Evolutionary conservation across 768 basidiomycete species (phyloP).

Genomic region (Hydnum rufescens): DNA sequence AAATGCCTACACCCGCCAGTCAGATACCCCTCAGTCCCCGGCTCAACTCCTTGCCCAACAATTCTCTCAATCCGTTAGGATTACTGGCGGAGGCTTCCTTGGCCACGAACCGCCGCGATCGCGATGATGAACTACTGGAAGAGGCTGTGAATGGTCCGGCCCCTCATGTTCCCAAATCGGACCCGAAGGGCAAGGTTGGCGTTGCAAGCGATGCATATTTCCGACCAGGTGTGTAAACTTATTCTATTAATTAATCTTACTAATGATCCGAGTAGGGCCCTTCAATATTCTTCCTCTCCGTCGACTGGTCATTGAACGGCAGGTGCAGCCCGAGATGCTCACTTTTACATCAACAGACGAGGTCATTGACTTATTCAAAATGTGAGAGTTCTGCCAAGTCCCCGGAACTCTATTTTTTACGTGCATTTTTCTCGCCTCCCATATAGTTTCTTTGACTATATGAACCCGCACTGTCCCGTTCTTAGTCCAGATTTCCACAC

Average conservation of each 20-base stretch:
- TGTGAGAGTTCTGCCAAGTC: conserved; percentile 28
- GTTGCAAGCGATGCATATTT: conserved; percentile 81
- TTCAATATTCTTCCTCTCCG: conserved; percentile 77
- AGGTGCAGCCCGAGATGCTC: conserved; percentile 85
- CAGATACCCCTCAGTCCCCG: conserved; percentile 31
- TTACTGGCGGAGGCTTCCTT: conserved; percentile 73
- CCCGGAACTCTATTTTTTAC: conserved; percentile 10
- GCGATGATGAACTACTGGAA: neutral
- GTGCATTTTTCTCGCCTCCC: neutral
- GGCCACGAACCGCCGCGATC: neutral
- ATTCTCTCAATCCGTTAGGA: conserved; percentile 79
- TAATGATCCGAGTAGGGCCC: conserved; percentile 10
- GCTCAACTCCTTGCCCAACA: conserved; percentile 80
- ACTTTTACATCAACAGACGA: conserved; percentile 75
- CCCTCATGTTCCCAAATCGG: neutral
- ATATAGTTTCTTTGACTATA: neutral
- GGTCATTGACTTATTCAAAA: conserved; percentile 77
- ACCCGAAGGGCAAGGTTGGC: conserved; percentile 33
- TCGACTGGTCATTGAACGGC: conserved; percentile 66
- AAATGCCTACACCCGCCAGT: neutral
- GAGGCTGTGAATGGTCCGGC: conserved; percentile 28
- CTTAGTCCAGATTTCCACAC: conserved; percentile 84
- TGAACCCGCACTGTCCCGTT: conserved; percentile 57
- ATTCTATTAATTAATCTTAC: no score
- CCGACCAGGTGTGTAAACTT: conserved; percentile 87